Base-by-base conservation (phyloP, 2,329 filamentous ascomycete species). In the Colletotrichum lentis region DNA sequence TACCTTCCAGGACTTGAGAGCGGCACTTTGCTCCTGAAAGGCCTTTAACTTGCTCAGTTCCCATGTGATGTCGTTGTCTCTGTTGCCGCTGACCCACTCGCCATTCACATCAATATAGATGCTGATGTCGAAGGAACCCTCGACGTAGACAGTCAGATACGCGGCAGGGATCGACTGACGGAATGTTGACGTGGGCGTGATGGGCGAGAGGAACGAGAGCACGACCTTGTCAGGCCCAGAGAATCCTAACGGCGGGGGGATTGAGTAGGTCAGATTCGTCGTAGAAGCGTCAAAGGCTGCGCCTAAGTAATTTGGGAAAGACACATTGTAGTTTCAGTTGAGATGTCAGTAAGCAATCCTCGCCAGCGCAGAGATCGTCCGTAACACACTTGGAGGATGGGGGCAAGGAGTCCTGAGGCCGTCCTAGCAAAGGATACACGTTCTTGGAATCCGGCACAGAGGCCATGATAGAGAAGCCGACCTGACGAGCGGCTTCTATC, bases 151-250 rank as follows among this genome's bases (percentile, higher is more conserved):
- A 6, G 87, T 91, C 69, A 96, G 75, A 76, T 96, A 96, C 31
- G 90, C 89, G 12, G 92, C 93, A n/a, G 93, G 93, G 39, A 96
- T 86, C 18, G 91, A 89, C 81, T 95, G 92, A 71, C 92, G 86
- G 73, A 94, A 82, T 53, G 91, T 94, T 64, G 92, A 94, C 1
- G 90, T 92, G 1, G 92, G 91, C 0, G 92, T 95, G 57, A 96
- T 90, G 3, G 92, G 92, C 8, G 91, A 94, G 58, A 94, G 81
- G 77, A 91, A 86, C 1, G 83, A 84, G 43, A 86, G 77, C 4
- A 76, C 81, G 27, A 86, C 73, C 47, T 76, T 80, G 22, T 81
- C 69, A 10, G 73, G 68, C 18, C 70, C 72, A 14, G 74, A 73
- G 16, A 73, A 73, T 6, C 63, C 71, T 27, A 70, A 72, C 12